Base-by-base conservation (phyloP, 257 asterid genomes). In the Scutellaria galericulata region DNA sequence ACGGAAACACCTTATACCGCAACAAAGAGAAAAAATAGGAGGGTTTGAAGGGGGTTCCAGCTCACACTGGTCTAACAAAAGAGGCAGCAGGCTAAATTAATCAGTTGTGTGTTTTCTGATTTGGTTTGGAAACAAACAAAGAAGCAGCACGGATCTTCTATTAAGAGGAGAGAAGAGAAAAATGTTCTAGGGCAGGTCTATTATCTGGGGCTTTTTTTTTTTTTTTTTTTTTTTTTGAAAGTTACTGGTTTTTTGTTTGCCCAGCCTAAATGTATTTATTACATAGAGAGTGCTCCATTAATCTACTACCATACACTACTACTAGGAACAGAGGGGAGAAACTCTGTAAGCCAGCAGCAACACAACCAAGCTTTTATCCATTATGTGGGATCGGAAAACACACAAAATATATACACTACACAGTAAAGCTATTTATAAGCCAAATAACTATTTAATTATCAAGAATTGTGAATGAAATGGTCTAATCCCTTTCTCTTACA, bases 361-460 rank as follows among this genome's bases (percentile, higher is more conserved):
- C 37, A 31, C 4, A 31, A 31, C 37, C 37, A 31, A 31, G 5
- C 4, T 31, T 1, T 31, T 31, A 31, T 31, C 37, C 37, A 31
- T 31, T 31, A 31, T 31, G 37, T 31, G 37, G 37, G 5, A 31
- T 31, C 0, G 37, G 37, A 31, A 31, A 68, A 52, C 22, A 22
- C 24, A 14, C 37, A 61, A 72, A 47, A 68, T 15, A 40, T 35
- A 68, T 15, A 64, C 48, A 53, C 41, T 35, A 68, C 15, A 64
- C 48, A 53, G 41, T 66, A 66, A 37, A 45, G 40, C 6, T 4
- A 60, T 51, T 47, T 7, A 35, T 9, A 67, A 68, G 65, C 45
- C 50, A 57, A 59, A 31, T 6, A 71, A 70, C 18, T 62, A 69
- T 54, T 58, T 58, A 57, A 72, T 41, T 18, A 42, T 61, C 37